Conservation (phyloP, 2,329 filamentous ascomycete species). For the Aspergillus fructus region DNA sequence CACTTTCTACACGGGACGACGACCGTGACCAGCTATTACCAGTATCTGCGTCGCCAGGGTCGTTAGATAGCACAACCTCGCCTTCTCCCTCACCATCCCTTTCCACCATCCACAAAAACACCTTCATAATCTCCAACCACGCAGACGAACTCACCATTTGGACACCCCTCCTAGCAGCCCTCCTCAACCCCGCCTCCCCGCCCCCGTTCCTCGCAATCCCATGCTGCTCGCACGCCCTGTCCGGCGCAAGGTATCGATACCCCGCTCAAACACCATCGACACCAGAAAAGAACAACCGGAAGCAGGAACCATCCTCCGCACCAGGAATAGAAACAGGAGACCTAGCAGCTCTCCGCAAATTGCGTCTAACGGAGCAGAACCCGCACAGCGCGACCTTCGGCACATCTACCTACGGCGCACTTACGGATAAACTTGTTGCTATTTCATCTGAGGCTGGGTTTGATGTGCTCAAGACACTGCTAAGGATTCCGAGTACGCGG, state of each 20-base stretch:
- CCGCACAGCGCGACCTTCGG: conserved; percentile 33
- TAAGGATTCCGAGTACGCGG: conserved; percentile 88
- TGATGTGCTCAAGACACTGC: conserved; percentile 74
- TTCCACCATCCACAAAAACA: conserved; percentile 69
- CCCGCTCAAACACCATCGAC: conserved; percentile 22
- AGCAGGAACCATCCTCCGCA: neutral
- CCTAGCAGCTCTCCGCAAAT: conserved; percentile 38
- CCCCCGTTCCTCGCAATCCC: conserved; percentile 90
- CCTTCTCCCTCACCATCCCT: conserved; percentile 44
- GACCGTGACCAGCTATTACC: neutral
- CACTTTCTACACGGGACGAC: conserved; percentile 3
- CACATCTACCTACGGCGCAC: conserved; percentile 75
- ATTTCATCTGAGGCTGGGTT: conserved; percentile 74
- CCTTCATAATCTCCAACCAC: conserved; percentile 96
- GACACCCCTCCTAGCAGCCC: conserved; percentile 82
- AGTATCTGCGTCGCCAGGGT: too few relatives aligned
- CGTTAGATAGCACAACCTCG: neutral
- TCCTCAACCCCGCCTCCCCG: conserved; percentile 53
- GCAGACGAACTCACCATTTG: conserved; percentile 94
- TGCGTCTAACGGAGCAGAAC: conserved; percentile 30
- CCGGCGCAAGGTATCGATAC: conserved; percentile 68
- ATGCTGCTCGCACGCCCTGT: conserved; percentile 87
- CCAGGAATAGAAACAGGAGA: conserved; percentile 30
- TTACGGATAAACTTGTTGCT: conserved; percentile 73
- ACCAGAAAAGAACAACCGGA: too few relatives aligned